Percentiles rank a stretch among this genome's conserved stretches.
Conservation (phyloP, 1,284 basidiomycete genomes). For the Ganoderma boninense region DNA sequence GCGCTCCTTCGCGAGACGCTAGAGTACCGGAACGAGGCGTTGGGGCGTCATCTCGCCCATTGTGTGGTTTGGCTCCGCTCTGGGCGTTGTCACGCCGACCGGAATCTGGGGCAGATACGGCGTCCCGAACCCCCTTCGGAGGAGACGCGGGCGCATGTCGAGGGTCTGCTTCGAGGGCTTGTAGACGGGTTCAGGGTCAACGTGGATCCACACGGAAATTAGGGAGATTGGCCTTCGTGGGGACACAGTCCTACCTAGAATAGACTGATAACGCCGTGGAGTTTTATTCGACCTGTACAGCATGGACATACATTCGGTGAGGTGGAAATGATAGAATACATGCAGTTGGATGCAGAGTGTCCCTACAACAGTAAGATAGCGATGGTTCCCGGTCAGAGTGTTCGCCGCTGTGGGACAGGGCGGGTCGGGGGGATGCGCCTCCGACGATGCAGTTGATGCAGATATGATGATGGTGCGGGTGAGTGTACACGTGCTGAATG, state of each 20-base stretch:
- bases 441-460: constrained; percentile 42
- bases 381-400: constrained; percentile 6
- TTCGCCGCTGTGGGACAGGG: constrained; percentile 23
- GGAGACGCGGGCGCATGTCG: background rate
- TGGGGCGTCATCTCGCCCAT: background rate
- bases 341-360: constrained; percentile 44
- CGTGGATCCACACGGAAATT: background rate
- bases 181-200: background rate
- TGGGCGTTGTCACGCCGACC: background rate
- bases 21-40: background rate
- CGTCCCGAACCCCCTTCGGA: background rate
- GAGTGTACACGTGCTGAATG: constrained; percentile 21
- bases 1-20: background rate
- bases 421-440: constrained; percentile 19
- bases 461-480: constrained; percentile 13
- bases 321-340: constrained; percentile 33
- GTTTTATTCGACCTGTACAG: constrained; percentile 20
- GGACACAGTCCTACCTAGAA: background rate
- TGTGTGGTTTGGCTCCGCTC: background rate
- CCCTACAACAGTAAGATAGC: constrained; percentile 26
- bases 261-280: background rate
- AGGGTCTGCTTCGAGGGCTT: background rate
- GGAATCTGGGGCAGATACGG: background rate
- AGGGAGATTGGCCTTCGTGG: too few relatives aligned
- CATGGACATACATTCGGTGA: constrained; percentile 9